Evolutionary conservation across 441 rosid species (phyloP).

Genomic region (Erodium chrysanthum): DNA sequence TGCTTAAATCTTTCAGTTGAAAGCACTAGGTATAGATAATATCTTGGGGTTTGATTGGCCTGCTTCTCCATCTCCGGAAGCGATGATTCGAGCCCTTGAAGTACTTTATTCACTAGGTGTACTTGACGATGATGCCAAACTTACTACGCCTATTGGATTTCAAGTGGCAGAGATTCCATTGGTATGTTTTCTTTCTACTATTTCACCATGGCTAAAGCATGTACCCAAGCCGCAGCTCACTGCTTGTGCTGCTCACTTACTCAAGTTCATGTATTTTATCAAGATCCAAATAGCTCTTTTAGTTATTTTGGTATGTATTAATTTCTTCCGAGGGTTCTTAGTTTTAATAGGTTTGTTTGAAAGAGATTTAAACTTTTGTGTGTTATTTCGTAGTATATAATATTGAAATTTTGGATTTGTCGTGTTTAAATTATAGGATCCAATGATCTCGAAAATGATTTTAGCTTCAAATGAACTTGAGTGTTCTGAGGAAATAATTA

Average conservation of each 20-base stretch:
- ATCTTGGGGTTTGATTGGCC: constrained; percentile 94
- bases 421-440: constrained; percentile 42
- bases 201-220: neutral
- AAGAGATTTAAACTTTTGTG: neutral
- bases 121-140: constrained; percentile 94
- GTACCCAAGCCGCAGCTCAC: neutral
- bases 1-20: constrained; percentile 42
- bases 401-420: constrained; percentile 5
- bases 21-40: constrained; percentile 92
- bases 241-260: no score
- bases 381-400: neutral
- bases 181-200: constrained; percentile 29
- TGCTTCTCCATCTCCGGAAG: constrained; percentile 84
- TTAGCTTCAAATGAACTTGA: constrained; percentile 81
- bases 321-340: no score
- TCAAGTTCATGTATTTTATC: no score
- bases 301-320: no score
- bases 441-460: constrained; percentile 89
- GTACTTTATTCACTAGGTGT: constrained; percentile 82
- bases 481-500: constrained; percentile 81
- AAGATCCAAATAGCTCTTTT: no score
- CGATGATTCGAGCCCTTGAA: constrained; percentile 89
- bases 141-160: constrained; percentile 90
- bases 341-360: no score
- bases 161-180: constrained; percentile 95